Evolutionary conservation across 768 basidiomycete species (phyloP).

Genomic region (Lactifluus echinatus): DNA sequence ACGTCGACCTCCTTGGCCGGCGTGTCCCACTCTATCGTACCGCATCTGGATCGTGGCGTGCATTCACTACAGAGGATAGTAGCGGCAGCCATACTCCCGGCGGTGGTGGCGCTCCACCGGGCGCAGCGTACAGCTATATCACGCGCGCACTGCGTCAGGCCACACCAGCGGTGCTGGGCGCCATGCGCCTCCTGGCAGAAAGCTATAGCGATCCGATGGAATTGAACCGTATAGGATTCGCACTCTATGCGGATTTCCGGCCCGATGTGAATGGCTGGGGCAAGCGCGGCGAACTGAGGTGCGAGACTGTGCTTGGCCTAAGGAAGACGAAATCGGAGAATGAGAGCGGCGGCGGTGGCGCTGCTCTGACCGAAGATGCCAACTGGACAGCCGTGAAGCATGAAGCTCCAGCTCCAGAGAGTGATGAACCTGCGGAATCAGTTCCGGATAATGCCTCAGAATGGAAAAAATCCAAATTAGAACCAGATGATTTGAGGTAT

Average conservation of each 20-base stretch:
- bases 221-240: constrained; percentile 60
- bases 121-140: constrained; percentile 77
- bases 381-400: constrained; percentile 1
- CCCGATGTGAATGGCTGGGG: constrained; percentile 83
- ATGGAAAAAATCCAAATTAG: background rate
- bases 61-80: constrained; percentile 45
- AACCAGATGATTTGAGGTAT: constrained; percentile 30
- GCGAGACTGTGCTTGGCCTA: constrained; percentile 56
- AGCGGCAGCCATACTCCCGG: background rate
- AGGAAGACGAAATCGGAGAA: constrained; percentile 24
- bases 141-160: constrained; percentile 73
- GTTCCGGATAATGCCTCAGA: background rate
- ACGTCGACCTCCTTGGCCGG: constrained; percentile 78
- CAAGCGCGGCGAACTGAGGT: constrained; percentile 63
- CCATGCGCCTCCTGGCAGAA: constrained; percentile 56
- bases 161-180: constrained; percentile 67
- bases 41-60: constrained; percentile 64
- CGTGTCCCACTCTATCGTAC: constrained; percentile 78
- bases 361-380: background rate
- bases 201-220: constrained; percentile 46
- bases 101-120: constrained; percentile 50
- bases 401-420: background rate
- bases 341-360: background rate
- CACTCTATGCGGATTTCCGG: constrained; percentile 81
- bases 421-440: background rate